These are phyloP conservation scores for Aspergillus tanneri DNA, from an alignment of 2,329 filamentous ascomycete genomes.

Conservation along the genomic window DNA sequence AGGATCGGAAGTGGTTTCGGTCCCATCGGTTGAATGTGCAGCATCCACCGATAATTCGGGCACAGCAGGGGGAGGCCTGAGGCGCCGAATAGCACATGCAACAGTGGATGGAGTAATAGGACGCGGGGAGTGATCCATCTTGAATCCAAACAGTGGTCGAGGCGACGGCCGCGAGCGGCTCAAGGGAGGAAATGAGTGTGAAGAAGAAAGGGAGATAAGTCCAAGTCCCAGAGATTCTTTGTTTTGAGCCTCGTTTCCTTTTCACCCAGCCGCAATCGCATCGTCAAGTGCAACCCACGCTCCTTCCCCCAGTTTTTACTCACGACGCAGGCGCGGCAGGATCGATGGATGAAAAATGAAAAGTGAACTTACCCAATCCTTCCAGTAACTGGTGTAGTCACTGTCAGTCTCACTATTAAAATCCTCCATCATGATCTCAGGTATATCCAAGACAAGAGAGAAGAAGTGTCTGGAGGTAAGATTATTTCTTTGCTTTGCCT, in stretches of 20 bases:
- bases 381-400: conserved; percentile 99
- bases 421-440: conserved; percentile 72
- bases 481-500: conserved; percentile 23
- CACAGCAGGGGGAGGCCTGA: too few relatives aligned
- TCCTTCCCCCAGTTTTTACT: conserved; percentile 10
- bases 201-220: too few relatives aligned
- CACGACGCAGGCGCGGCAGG: conserved; percentile 9
- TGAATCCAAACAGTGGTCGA: background rate
- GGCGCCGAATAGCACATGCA: too few relatives aligned
- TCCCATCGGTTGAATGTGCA: background rate
- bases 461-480: conserved; percentile 11
- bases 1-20: too few relatives aligned
- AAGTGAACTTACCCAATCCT: conserved; percentile 84
- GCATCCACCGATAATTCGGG: too few relatives aligned
- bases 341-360: conserved; percentile 2
- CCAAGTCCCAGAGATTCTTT: background rate
- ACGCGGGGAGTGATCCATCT: too few relatives aligned
- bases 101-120: too few relatives aligned
- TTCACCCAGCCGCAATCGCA: conserved; percentile 12
- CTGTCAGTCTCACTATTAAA: conserved; percentile 97
- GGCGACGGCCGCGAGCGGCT: too few relatives aligned
- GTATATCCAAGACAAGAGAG: background rate
- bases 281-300: conserved; percentile 9
- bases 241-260: background rate
- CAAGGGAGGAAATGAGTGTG: background rate